These are phyloP conservation scores for Gnomoniopsis sp. DNA, from an alignment of 2,329 filamentous ascomycete genomes.

Conservation along the genomic window DNA sequence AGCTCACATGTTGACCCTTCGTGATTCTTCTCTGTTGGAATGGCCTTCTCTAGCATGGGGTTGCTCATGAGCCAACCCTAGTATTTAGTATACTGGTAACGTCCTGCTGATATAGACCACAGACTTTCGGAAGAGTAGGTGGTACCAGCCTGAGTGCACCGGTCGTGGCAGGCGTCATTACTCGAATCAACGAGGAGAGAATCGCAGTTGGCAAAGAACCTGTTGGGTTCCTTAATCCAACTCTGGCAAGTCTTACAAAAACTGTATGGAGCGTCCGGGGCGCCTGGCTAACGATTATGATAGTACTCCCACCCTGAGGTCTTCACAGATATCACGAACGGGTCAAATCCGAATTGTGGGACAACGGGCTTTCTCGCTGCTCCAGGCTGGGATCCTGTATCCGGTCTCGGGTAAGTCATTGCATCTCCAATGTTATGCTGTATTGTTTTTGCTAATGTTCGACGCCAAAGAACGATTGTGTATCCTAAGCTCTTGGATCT, in stretches of 20 bases:
- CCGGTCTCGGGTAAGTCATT: slow-evolving; percentile 30
- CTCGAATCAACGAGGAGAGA: slow-evolving; percentile 60
- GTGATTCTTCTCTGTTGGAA: too few species aligned
- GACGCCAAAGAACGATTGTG: slow-evolving; percentile 24
- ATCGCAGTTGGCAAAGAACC: slow-evolving; percentile 43
- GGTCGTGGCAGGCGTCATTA: slow-evolving; percentile 53
- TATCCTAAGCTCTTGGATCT: slow-evolving; percentile 32
- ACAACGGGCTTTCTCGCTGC: slow-evolving; percentile 39
- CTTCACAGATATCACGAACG: slow-evolving; percentile 31
- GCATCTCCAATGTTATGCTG: neutral
- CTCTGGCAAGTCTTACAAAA: neutral
- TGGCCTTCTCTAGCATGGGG: too few species aligned
- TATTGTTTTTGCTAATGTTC: neutral
- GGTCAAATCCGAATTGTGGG: slow-evolving; percentile 34
- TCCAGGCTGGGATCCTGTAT: slow-evolving; percentile 38
- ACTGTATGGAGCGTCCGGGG: neutral
- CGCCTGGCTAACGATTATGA: neutral
- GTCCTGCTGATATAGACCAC: neutral
- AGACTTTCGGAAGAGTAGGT: slow-evolving; percentile 23
- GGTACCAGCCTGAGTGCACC: slow-evolving; percentile 57
- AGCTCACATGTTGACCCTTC: too few species aligned
- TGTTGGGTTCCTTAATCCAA: slow-evolving; percentile 33
- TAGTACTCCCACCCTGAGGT: slow-evolving; percentile 27
- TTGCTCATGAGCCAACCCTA: too few species aligned
- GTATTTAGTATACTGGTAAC: neutral